Conservation (phyloP, 495 filamentous ascomycete species). For the Aspergillus egyptiacus region DNA sequence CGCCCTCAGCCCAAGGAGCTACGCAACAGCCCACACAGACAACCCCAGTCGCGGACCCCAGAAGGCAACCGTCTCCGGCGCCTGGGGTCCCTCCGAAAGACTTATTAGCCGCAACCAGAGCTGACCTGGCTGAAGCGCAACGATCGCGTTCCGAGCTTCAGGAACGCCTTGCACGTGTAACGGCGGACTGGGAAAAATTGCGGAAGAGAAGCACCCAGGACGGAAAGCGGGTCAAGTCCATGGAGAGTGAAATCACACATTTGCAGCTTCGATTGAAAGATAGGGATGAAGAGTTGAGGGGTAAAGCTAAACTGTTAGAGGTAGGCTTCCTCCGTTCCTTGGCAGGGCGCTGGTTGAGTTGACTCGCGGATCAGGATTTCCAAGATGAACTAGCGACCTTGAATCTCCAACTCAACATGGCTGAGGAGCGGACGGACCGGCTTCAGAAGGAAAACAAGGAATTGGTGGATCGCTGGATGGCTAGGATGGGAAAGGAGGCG, state of each 20-base stretch:
- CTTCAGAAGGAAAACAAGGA: slow-evolving; percentile 81
- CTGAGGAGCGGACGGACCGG: slow-evolving; percentile 61
- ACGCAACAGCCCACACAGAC: slow-evolving; percentile 14
- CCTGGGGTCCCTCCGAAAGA: slow-evolving; percentile 26
- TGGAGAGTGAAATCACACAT: slow-evolving; percentile 57
- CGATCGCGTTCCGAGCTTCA: slow-evolving; percentile 64
- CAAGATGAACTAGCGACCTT: slow-evolving; percentile 86
- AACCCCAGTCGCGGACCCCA: slow-evolving; percentile 18
- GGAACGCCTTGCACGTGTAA: slow-evolving; percentile 50
- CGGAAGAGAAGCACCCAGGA: slow-evolving; percentile 52
- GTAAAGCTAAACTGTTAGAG: slow-evolving; percentile 74
- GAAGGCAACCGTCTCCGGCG: slow-evolving; percentile 20
- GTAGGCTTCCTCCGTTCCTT: slow-evolving; percentile 36
- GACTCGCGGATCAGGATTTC: slow-evolving; percentile 52
- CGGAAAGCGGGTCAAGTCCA: slow-evolving; percentile 48
- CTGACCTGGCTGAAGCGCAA: slow-evolving; percentile 69
- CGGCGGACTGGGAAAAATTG: slow-evolving; percentile 54
- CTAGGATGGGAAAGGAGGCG: slow-evolving; percentile 74
- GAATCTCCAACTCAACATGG: slow-evolving; percentile 82
- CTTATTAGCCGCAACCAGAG: slow-evolving; percentile 44
- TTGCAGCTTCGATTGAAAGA: slow-evolving; percentile 63
- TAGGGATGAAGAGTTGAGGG: slow-evolving; percentile 75
- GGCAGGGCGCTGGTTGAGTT: too few species aligned
- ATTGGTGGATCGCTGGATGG: slow-evolving; percentile 86
- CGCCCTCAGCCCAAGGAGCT: slow-evolving; percentile 8